Evolutionary conservation across 805 yeast genomes (phyloP), one percentile per base, ranked within the genome.

Genomic region (Ascoidea rubescens): DNA sequence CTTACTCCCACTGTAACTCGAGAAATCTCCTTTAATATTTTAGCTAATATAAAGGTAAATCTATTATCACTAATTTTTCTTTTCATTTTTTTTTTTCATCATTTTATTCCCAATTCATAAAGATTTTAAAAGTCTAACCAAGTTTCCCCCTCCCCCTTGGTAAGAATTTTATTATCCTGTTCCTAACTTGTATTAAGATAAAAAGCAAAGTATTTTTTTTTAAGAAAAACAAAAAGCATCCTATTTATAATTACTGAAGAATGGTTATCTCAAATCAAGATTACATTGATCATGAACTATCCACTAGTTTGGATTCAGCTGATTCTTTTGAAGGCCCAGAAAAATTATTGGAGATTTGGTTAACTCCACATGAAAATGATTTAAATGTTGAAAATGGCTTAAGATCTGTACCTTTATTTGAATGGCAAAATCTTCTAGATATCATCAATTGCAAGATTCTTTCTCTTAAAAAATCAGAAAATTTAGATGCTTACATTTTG

Each of bases 251-350:
- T 47, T 37, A 37, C 50, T 30, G 14, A 33, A 33, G 10, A 33
- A 33, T 7, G 6, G 42, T 6, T 33, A 50, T 48, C 64, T 32
- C 62, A 21, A 68, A 70, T 53, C 76, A 73, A 59, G 63, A 75
- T 21, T 80, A 74, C 62, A 80, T 88, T 60, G 90, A 90, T 67
- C 91, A 84, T 65, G 87, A 83, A 55, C 71, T 87, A 50, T 83
- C 95, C 6, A 82, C 80, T 48, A 75, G 78, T 55, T 71, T 90
- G 57, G 97, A 90, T 69, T 89, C 96, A 17, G 75, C 95, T 12
- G 84, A 80, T 62, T 96, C 97, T 2, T 91, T 91, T 64, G 98
- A 91, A 71, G 98, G 99, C 5, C 98, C 99, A 37, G 98, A 91
- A 67, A 93, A 91, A 67, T 72, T 91, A 53, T 72, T 93, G 46